Evolutionary conservation across 2,329 filamentous ascomycete species (phyloP).

Genomic region (Venturia effusa): DNA sequence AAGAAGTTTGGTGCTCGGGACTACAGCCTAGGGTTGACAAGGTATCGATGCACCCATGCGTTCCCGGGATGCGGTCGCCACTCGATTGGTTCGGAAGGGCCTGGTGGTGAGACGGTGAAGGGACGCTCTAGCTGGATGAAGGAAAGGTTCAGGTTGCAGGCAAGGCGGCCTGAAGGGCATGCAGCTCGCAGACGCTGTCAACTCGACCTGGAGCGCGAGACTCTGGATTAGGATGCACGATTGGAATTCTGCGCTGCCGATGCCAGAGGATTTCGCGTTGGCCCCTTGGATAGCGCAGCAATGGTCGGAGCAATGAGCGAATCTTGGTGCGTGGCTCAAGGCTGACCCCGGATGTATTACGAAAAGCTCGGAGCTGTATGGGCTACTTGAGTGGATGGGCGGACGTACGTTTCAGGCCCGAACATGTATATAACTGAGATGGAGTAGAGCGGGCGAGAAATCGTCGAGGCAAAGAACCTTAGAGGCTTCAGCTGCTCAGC

Average conservation of each 20-base stretch:
- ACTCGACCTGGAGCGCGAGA: not conserved
- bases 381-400: not conserved
- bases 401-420: not conserved
- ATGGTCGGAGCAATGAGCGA: not conserved
- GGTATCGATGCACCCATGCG: not conserved
- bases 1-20: not conserved
- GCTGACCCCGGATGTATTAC: not conserved
- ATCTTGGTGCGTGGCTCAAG: not conserved
- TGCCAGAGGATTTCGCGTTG: not conserved
- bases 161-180: not conserved
- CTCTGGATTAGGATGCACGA: not conserved
- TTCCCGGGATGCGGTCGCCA: slow-evolving; percentile 1
- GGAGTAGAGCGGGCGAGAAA: not conserved
- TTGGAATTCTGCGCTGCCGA: not conserved
- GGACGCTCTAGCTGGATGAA: not conserved
- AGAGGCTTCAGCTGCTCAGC: not conserved
- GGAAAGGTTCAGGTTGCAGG: not conserved
- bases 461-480: not conserved
- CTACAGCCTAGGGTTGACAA: not conserved
- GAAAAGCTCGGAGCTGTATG: slow-evolving; percentile 1
- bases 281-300: not conserved
- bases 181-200: not conserved
- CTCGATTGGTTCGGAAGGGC: not conserved
- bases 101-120: slow-evolving; percentile 1
- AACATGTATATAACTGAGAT: not conserved